A percentile compares a stretch with the other conserved stretches of the same genome.
Evolutionary conservation across 139 green algal species (phyloP).

Genomic region (Chlorella sorokiniana): DNA sequence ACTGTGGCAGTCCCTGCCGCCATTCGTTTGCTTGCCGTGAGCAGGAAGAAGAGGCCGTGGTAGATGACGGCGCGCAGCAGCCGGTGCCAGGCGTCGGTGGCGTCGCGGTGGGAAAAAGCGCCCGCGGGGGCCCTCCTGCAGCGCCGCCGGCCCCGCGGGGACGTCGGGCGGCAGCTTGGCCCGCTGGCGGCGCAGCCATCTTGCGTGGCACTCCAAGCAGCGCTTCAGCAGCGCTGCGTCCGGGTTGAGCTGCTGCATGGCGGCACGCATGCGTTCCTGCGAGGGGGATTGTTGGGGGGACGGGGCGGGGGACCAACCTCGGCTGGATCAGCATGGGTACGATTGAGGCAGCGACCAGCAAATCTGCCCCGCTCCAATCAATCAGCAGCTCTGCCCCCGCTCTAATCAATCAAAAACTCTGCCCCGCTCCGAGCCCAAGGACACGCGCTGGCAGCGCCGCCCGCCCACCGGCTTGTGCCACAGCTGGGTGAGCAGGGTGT

Average conservation of each 20-base stretch:
- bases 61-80: slow-evolving; percentile 18
- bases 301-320: not conserved
- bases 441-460: too few relatives aligned
- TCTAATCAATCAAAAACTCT: too few relatives aligned
- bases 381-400: too few relatives aligned
- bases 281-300: not conserved
- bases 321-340: too few relatives aligned
- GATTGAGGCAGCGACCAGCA: too few relatives aligned
- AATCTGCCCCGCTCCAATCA: too few relatives aligned
- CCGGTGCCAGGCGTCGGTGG: not conserved
- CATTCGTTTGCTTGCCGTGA: slow-evolving; percentile 19
- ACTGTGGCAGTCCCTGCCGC: too few relatives aligned
- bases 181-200: not conserved
- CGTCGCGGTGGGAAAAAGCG: slow-evolving; percentile 1
- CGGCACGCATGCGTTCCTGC: not conserved
- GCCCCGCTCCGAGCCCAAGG: too few relatives aligned
- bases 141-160: not conserved
- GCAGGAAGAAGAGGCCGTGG: slow-evolving; percentile 18
- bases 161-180: not conserved
- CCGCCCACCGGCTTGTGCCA: slow-evolving; percentile 27
- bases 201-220: not conserved
- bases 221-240: slow-evolving; percentile 19
- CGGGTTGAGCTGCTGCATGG: not conserved
- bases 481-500: slow-evolving; percentile 32
- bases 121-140: not conserved